Evolutionary conservation across 2,329 filamentous ascomycete genomes (phyloP).

Genomic region (Aspergillus versicolor): DNA sequence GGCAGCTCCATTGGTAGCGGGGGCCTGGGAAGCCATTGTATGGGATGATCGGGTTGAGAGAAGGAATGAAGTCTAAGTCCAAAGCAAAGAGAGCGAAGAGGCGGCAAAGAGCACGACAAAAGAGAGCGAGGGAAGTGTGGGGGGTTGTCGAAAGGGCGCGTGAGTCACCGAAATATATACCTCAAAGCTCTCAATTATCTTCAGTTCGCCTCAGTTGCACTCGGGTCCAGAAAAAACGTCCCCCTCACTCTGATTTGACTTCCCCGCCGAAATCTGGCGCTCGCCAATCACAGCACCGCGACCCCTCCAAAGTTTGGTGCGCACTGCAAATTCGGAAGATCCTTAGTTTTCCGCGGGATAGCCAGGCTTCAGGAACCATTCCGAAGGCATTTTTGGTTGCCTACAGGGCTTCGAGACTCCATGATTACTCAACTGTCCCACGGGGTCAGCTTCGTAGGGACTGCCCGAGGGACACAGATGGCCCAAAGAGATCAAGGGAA

Average conservation of each 20-base stretch:
- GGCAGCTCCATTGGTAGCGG: slow-evolving; percentile 33
- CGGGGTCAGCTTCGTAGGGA: background rate
- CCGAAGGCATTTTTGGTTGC: background rate
- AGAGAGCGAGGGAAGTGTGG: slow-evolving; percentile 10
- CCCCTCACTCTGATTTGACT: background rate
- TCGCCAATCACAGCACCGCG: slow-evolving; percentile 4
- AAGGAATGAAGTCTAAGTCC: slow-evolving; percentile 7
- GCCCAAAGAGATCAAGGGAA: background rate
- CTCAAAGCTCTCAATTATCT: background rate
- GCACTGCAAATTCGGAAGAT: slow-evolving; percentile 8
- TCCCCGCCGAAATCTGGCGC: background rate
- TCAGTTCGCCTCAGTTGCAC: background rate
- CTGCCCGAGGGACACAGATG: background rate
- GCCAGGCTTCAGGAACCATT: background rate
- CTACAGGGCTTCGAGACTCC: background rate
- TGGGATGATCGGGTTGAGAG: background rate
- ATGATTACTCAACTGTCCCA: background rate
- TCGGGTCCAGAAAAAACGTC: background rate
- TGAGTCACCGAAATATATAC: slow-evolving; percentile 21
- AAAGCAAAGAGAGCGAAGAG: slow-evolving; percentile 3
- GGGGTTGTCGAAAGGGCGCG: slow-evolving; percentile 2
- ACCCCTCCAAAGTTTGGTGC: slow-evolving; percentile 6
- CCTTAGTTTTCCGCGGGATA: slow-evolving; percentile 9
- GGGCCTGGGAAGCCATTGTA: slow-evolving; percentile 37
- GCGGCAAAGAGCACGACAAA: slow-evolving; percentile 2